These are phyloP conservation scores for Penicillium polonicum DNA, from an alignment of 2,329 filamentous ascomycete genomes.

Conservation along the genomic window DNA sequence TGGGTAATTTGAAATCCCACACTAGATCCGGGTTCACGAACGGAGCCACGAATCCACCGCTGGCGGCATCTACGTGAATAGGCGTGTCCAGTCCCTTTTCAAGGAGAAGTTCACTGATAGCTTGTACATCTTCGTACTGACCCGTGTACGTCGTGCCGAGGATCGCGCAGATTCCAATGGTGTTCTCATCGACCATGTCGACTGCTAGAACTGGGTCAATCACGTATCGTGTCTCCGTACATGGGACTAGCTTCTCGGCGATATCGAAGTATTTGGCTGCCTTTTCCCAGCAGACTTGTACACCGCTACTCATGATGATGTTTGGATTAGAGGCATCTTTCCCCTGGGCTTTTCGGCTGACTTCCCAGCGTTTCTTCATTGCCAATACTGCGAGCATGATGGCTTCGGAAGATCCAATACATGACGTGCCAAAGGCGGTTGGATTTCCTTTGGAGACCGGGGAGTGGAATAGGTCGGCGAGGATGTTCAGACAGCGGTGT, in stretches of 20 bases:
- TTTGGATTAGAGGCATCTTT: slow-evolving; percentile 66
- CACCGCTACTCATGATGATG: slow-evolving; percentile 72
- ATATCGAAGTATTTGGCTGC: slow-evolving; percentile 74
- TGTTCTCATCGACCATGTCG: slow-evolving; percentile 71
- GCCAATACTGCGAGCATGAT: slow-evolving; percentile 69
- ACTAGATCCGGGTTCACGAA: slow-evolving; percentile 38
- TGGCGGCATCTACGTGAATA: slow-evolving; percentile 53
- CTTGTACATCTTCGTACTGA: slow-evolving; percentile 70
- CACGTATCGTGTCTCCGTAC: slow-evolving; percentile 62
- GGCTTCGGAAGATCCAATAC: slow-evolving; percentile 69
- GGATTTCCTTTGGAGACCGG: slow-evolving; percentile 53
- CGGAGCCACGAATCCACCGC: slow-evolving; percentile 45
- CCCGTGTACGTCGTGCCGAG: slow-evolving; percentile 72
- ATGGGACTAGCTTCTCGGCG: slow-evolving; percentile 47
- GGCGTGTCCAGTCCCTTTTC: slow-evolving; percentile 46
- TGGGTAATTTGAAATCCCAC: slow-evolving; percentile 31
- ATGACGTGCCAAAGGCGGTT: slow-evolving; percentile 66
- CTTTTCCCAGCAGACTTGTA: slow-evolving; percentile 71
- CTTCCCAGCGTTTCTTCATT: slow-evolving; percentile 74
- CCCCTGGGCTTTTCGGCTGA: slow-evolving; percentile 57
- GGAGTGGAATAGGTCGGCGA: slow-evolving; percentile 64
- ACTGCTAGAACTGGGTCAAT: slow-evolving; percentile 64
- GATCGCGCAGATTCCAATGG: slow-evolving; percentile 73
- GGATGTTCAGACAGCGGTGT: slow-evolving; percentile 66
- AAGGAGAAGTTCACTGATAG: slow-evolving; percentile 64